Evolutionary conservation across 1,284 basidiomycete species (phyloP), one percentile per base, ranked within the genome.

Genomic region (Cutaneotrichosporon dermatis): DNA sequence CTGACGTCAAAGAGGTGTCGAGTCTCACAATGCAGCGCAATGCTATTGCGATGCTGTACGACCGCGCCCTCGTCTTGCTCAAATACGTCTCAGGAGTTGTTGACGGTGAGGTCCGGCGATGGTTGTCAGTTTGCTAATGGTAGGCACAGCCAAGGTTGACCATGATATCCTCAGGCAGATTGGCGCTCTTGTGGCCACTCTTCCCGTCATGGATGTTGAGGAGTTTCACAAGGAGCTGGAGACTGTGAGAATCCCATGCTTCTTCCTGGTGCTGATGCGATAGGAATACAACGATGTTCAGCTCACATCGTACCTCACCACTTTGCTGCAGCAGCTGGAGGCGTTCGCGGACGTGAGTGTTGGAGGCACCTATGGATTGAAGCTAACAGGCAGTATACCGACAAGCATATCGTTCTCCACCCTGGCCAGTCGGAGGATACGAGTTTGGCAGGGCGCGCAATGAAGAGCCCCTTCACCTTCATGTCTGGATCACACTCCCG

Each of bases 221-320:
- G 83, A 82, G 13, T 93, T 95, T 79, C 81, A 87, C 49, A 82
- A 88, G 65, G 93, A 96, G 77, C 92, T 93, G 66, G 82, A 88
- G 59, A 92, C 87, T 0, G 92, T 92, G 65, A 58, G 84, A 78
- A 2, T 33, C 16, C 12, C 4, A 16, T 8, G 7, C n/a, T 12
- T 34, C 6, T 8, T 3, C 15, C 13, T 7, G 12, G 25, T 52
- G 25, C 25, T 60, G 51, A 56, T 54, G 4, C 8, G 40, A 34
- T 66, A 95, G 92, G 95, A 99, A 83, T 91, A 94, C 77, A 89
- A 90, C 73, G 94, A 99, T 73, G 92, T 94, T 8, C 90, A 97
- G 64, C 81, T 99, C 33, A 96, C 92, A 1, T 86, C 88, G 8
- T 92, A 93, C 76, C 82, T 99, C 13, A 88, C 92, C 0, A 85